A percentile compares a stretch with the other conserved stretches of the same genome.
These are phyloP conservation scores for Lasiodiplodia sp. DNA, from an alignment of 2,329 filamentous ascomycete genomes.

Conservation along the genomic window DNA sequence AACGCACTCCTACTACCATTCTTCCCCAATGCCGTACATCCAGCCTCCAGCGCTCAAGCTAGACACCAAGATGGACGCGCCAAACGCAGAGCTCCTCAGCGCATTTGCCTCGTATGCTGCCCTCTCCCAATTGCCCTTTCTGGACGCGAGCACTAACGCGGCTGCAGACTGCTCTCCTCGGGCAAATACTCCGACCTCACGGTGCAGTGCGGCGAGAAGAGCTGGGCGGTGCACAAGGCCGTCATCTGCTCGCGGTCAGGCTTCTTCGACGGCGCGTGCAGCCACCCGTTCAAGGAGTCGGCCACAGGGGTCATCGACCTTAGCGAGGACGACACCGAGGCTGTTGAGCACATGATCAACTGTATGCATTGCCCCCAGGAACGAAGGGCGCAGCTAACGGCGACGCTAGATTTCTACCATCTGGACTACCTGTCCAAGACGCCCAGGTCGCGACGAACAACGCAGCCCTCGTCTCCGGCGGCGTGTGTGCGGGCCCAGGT, in stretches of 20 bases:
- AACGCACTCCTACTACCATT: background rate
- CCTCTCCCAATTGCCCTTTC: constrained; percentile 26
- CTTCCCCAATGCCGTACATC: constrained; percentile 6
- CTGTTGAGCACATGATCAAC: constrained; percentile 51
- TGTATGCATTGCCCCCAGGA: constrained; percentile 41
- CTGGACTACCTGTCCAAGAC: constrained; percentile 48
- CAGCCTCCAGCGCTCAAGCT: constrained; percentile 5
- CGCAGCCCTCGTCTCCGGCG: constrained; percentile 39
- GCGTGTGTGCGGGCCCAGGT: constrained; percentile 36
- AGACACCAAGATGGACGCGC: constrained; percentile 44
- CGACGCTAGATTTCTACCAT: constrained; percentile 48
- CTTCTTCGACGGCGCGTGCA: constrained; percentile 54
- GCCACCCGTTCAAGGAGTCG: constrained; percentile 47
- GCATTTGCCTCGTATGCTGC: constrained; percentile 56
- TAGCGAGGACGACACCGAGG: constrained; percentile 50
- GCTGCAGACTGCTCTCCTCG: constrained; percentile 44
- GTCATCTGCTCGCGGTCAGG: constrained; percentile 57
- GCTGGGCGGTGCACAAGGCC: constrained; percentile 57
- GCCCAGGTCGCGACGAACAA: constrained; percentile 40
- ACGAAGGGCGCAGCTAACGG: constrained; percentile 22
- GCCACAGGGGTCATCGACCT: constrained; percentile 48
- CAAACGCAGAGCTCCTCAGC: constrained; percentile 54
- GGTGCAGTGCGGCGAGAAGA: constrained; percentile 54
- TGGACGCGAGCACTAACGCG: constrained; percentile 35
- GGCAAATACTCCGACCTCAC: constrained; percentile 58